Evolutionary conservation across 139 green algal species (phyloP), one percentile per base, ranked within the genome.

Genomic region (Closterium sp.): DNA sequence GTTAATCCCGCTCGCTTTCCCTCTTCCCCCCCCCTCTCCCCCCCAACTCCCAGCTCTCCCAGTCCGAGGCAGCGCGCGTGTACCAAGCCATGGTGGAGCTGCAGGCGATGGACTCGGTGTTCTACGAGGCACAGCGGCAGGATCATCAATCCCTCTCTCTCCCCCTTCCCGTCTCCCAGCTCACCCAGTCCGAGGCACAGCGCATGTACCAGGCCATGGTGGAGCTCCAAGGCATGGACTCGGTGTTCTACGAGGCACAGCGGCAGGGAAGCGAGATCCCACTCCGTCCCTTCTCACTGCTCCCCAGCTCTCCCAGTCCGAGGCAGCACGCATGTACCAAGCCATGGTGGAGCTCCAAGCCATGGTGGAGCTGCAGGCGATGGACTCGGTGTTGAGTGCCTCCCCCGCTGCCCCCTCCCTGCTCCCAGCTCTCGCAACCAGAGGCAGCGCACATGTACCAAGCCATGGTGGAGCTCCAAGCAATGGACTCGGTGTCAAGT

Each of bases 181-280:
- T 86, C n/a, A n/a, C n/a, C n/a, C n/a, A n/a, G n/a, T n/a, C n/a
- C n/a, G n/a, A n/a, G 34, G 86, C 90, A 76, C 23, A 87, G 34
- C 69, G 33, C 28, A 91, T 93, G 66, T 91, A 93, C 84, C 33
- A n/a, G 19, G 4, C 10, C 31, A 93, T 91, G 91, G 87, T 83
- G 69, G 23, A 34, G 43, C 90, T 94, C 34, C 93, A 95, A 43
- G 96, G 93, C 21, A 96, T 98, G 94, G 97, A 99, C 94, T 95
- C 92, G 0, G 90, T 99, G 0, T 99, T 98, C 89, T 99, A 98
- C 85, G 97, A 98, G 84, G 96, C n/a, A n/a, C n/a, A n/a, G n/a
- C n/a, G n/a, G n/a, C n/a, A n/a, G n/a, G n/a, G n/a, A n/a, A n/a
- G n/a, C n/a, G n/a, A n/a, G n/a, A n/a, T n/a, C n/a, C n/a, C n/a